Percentiles rank a stretch among this genome's conserved stretches.
Evolutionary conservation across 306 rosid genomes (phyloP).

Genomic region (Geum urbanum): DNA sequence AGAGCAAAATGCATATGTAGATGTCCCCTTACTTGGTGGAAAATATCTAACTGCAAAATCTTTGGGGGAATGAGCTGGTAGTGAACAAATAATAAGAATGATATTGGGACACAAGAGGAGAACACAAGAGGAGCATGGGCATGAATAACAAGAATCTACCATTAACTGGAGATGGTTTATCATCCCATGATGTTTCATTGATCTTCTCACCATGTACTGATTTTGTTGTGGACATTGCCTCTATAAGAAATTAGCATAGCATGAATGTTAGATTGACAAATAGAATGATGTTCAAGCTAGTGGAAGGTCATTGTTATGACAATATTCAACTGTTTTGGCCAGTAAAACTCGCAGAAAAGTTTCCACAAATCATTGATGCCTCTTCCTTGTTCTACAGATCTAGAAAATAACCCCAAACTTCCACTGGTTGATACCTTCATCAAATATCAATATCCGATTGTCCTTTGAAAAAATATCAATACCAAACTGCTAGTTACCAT

Average conservation of each 20-base stretch:
- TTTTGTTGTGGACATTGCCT: slow-evolving; percentile 18
- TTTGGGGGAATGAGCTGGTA: too few species aligned
- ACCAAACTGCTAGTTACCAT: too few species aligned
- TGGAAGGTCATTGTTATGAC: not conserved
- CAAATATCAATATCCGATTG: too few species aligned
- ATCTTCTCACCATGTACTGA: slow-evolving; percentile 14
- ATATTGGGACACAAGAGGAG: too few species aligned
- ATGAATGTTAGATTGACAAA: not conserved
- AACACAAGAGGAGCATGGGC: too few species aligned
- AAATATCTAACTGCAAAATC: not conserved
- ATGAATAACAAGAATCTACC: not conserved
- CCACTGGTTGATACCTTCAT: not conserved
- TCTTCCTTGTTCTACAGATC: too few species aligned
- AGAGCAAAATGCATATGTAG: slow-evolving; percentile 6
- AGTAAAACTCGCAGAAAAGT: not conserved
- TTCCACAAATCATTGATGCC: not conserved
- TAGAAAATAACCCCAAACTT: not conserved
- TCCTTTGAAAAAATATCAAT: too few species aligned
- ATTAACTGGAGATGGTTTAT: slow-evolving; percentile 12
- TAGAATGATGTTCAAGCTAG: not conserved
- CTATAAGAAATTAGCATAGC: not conserved
- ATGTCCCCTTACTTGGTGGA: not conserved
- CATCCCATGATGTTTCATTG: slow-evolving; percentile 8
- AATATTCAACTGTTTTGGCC: not conserved
- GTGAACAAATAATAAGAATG: too few species aligned